Conservation (phyloP, 2,329 filamentous ascomycete species). For the Cladophialophora bantiana region DNA sequence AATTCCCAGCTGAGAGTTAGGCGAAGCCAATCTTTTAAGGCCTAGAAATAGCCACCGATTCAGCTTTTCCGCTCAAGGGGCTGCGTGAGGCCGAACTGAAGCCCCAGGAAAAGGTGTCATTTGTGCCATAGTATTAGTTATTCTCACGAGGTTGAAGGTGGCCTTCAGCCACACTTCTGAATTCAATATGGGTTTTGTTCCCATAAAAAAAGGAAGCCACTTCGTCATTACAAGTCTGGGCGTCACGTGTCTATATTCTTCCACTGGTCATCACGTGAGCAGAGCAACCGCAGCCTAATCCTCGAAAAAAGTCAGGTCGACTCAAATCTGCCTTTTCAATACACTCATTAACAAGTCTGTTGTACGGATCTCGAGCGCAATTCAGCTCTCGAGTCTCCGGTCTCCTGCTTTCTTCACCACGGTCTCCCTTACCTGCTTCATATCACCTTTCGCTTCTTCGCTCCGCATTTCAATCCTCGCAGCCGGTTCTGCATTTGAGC, state of each 20-base stretch:
- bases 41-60: too few species aligned
- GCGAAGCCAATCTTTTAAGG: too few species aligned
- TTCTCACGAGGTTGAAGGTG: too few species aligned
- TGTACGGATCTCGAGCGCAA: slow-evolving; percentile 29
- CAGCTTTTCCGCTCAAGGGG: too few species aligned
- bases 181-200: too few species aligned
- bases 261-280: background rate
- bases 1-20: too few species aligned
- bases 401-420: slow-evolving; percentile 10
- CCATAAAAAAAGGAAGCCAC: too few species aligned
- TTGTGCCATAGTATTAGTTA: too few species aligned
- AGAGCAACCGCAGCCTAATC: background rate
- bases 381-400: slow-evolving; percentile 28
- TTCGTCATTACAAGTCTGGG: slow-evolving; percentile 1
- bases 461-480: slow-evolving; percentile 62
- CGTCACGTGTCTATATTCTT: background rate
- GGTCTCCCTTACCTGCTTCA: slow-evolving; percentile 19
- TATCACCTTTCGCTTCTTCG: slow-evolving; percentile 61
- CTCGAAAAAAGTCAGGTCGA: background rate
- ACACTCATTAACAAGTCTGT: background rate
- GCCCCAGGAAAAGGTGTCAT: too few species aligned
- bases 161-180: too few species aligned
- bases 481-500: slow-evolving; percentile 71
- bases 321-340: background rate
- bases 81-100: too few species aligned